A percentile compares a stretch with the other conserved stretches of the same genome.
Conservation (phyloP, 2,329 filamentous ascomycete genomes). For the Xylaria sp. region DNA sequence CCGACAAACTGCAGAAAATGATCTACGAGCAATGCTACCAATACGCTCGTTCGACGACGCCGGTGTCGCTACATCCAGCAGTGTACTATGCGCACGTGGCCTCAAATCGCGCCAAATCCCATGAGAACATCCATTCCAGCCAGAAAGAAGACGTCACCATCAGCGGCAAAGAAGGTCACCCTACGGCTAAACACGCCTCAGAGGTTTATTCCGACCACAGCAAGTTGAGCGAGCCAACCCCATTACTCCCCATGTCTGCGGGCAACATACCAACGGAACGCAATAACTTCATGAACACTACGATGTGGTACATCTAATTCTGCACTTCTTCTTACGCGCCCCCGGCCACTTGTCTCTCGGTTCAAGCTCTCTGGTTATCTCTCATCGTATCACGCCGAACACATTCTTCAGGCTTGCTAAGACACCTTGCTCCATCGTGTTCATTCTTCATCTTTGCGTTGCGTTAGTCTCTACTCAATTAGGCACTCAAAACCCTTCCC, state of each 20-base stretch:
- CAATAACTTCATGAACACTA: constrained; percentile 48
- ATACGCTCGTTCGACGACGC: constrained; percentile 90
- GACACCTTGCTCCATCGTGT: neutral
- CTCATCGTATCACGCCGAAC: neutral
- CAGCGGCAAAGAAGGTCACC: constrained; percentile 53
- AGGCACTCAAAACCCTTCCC: neutral
- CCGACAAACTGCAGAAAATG: constrained; percentile 81
- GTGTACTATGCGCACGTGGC: constrained; percentile 97
- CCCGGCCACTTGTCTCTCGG: neutral
- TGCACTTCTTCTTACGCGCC: neutral
- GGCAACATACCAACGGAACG: constrained; percentile 21
- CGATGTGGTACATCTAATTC: constrained; percentile 58
- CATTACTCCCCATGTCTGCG: constrained; percentile 47
- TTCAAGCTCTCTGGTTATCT: constrained; percentile 14
- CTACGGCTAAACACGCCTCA: constrained; percentile 44
- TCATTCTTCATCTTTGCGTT: neutral
- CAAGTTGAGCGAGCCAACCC: constrained; percentile 36
- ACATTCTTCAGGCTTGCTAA: neutral
- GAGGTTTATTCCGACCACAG: constrained; percentile 37
- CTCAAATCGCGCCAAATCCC: constrained; percentile 79
- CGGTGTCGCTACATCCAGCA: constrained; percentile 87
- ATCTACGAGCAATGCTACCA: constrained; percentile 96
- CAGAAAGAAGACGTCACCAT: constrained; percentile 54
- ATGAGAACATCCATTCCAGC: constrained; percentile 66
- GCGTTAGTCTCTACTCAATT: neutral